These are phyloP conservation scores for Neopestalotiopsis clavispora DNA, from an alignment of 2,329 filamentous ascomycete species.

Conservation along the genomic window DNA sequence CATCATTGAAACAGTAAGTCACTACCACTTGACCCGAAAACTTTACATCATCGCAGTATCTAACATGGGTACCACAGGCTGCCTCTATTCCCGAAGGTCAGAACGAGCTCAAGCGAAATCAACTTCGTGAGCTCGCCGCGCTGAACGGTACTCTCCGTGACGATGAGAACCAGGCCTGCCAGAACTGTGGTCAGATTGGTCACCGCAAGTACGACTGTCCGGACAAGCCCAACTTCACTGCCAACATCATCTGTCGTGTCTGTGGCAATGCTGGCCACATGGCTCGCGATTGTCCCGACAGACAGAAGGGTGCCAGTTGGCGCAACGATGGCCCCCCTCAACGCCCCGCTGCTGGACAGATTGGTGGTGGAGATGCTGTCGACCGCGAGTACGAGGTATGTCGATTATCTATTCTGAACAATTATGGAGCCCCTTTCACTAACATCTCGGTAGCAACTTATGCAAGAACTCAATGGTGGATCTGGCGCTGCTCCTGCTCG, in stretches of 20 bases:
- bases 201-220: constrained; percentile 99
- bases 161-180: constrained; percentile 98
- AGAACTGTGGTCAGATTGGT: constrained; percentile 98
- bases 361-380: constrained; percentile 81
- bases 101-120: constrained; percentile 98
- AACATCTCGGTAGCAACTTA: constrained; percentile 74
- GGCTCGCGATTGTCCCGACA: constrained; percentile 95
- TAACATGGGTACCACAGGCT: constrained; percentile 61
- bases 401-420: constrained; percentile 20
- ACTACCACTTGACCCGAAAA: background rate
- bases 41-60: background rate
- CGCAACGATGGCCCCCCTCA: constrained; percentile 71
- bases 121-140: constrained; percentile 94
- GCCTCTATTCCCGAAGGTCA: constrained; percentile 98
- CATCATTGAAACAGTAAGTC: constrained; percentile 91
- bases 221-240: constrained; percentile 97
- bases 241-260: constrained; percentile 97
- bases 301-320: constrained; percentile 89
- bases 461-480: constrained; percentile 92
- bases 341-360: constrained; percentile 61
- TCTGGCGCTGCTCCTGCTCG: constrained; percentile 71
- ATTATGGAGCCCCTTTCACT: constrained; percentile 34
- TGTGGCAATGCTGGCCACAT: constrained; percentile 98
- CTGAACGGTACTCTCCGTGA: constrained; percentile 99
- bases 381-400: constrained; percentile 94